Percentiles rank a stretch among this genome's conserved stretches.
phyloP scores from a whole-genome alignment of 148 eudicot genomes.

The Rhododendron henanense region DNA sequence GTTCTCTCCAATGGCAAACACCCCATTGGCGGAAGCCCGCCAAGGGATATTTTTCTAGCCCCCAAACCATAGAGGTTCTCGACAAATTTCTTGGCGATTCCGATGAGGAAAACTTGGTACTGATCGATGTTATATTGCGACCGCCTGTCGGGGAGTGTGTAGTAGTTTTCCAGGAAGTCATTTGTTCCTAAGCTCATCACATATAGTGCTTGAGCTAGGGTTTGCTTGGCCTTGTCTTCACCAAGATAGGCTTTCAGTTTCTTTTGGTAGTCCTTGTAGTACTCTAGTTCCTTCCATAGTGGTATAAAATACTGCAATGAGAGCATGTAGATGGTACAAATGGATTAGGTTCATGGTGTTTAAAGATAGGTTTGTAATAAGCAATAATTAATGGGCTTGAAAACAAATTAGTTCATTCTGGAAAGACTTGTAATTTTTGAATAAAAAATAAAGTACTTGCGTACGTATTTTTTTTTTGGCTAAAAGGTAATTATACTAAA shows the following conservation, averaged over 20 bases:
- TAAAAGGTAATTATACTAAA: too few species aligned
- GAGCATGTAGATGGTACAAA: neutral
- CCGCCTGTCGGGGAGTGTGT: slow-evolving; percentile 16
- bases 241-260: slow-evolving; percentile 29
- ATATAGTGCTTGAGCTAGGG: slow-evolving; percentile 28
- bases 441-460: too few species aligned
- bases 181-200: slow-evolving; percentile 40
- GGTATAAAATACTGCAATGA: slow-evolving; percentile 36
- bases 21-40: slow-evolving; percentile 30
- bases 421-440: too few species aligned
- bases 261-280: slow-evolving; percentile 35
- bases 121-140: slow-evolving; percentile 18
- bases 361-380: neutral
- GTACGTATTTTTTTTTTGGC: too few species aligned
- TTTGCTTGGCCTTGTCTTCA: slow-evolving; percentile 22
- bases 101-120: slow-evolving; percentile 18
- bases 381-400: neutral
- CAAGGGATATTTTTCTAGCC: slow-evolving; percentile 26
- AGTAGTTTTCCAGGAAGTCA: slow-evolving; percentile 42
- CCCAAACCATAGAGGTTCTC: slow-evolving; percentile 14
- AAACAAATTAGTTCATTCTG: neutral
- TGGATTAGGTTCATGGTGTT: neutral
- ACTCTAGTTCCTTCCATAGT: slow-evolving; percentile 32
- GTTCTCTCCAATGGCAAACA: slow-evolving; percentile 28
- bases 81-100: slow-evolving; percentile 15